Percentiles rank a stretch among this genome's conserved stretches.
Conservation (phyloP, 2,329 filamentous ascomycete species). For the Fusarium denticulatum region DNA sequence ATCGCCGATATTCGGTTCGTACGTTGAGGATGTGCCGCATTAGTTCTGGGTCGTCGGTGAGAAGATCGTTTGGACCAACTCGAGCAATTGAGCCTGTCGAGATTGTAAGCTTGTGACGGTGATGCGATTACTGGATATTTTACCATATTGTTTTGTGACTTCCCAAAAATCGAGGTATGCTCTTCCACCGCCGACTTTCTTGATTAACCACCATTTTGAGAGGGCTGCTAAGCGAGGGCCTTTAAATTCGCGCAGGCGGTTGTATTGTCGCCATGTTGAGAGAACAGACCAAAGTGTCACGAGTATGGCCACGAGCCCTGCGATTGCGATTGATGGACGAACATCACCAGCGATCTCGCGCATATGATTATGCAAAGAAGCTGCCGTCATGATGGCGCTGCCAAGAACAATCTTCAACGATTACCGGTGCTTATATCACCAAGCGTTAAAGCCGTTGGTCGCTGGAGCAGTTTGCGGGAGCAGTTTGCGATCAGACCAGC, state of each 20-base stretch:
- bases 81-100: constrained; percentile 49
- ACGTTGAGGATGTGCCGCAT: constrained; percentile 49
- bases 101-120: neutral
- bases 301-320: neutral
- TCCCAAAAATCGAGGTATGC: constrained; percentile 51
- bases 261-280: constrained; percentile 45
- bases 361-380: neutral
- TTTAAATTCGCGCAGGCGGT: constrained; percentile 52
- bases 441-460: neutral
- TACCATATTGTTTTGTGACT: constrained; percentile 49
- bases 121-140: neutral
- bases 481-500: neutral
- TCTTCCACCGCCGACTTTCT: constrained; percentile 44
- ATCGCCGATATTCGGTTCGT: constrained; percentile 48
- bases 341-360: neutral
- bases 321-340: constrained; percentile 17
- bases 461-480: neutral
- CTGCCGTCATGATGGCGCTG: constrained; percentile 4
- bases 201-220: constrained; percentile 54
- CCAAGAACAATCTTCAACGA: neutral
- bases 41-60: constrained; percentile 53
- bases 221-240: constrained; percentile 52
- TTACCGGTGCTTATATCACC: neutral
- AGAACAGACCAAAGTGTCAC: constrained; percentile 22
- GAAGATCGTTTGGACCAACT: constrained; percentile 53